Conservation (phyloP, 2,329 filamentous ascomycete species). For the Hymenoscyphus fraxineus region DNA sequence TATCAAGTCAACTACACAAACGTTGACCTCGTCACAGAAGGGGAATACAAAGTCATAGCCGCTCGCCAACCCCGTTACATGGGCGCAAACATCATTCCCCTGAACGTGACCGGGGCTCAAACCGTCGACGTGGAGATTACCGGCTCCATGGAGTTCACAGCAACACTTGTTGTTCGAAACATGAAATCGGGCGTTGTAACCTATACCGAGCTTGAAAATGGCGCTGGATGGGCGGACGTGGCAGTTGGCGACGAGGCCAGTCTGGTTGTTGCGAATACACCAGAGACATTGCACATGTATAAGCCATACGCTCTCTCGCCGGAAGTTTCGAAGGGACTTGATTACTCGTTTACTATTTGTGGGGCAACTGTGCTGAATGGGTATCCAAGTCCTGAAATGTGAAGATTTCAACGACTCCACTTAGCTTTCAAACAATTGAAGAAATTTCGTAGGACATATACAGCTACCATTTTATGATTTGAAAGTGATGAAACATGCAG, state of each 20-base stretch:
- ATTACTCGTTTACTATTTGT: neutral
- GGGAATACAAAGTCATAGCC: constrained; percentile 8
- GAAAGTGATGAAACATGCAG: too few species aligned
- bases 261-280: neutral
- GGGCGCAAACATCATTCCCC: constrained; percentile 10
- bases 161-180: constrained; percentile 1
- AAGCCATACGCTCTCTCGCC: neutral
- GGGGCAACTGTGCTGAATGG: neutral
- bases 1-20: constrained; percentile 4
- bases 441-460: too few species aligned
- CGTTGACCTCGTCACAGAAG: neutral
- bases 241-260: neutral
- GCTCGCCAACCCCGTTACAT: constrained; percentile 8
- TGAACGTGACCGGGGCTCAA: neutral
- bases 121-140: neutral
- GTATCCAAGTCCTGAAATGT: too few species aligned
- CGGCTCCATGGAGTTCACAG: neutral
- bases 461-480: too few species aligned
- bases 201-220: neutral
- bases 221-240: neutral
- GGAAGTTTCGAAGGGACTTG: neutral
- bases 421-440: too few species aligned
- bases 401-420: too few species aligned
- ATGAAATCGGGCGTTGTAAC: neutral
- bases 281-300: neutral